Conservation (phyloP, 2,329 filamentous ascomycete genomes). For the Colletotrichum magnum region DNA sequence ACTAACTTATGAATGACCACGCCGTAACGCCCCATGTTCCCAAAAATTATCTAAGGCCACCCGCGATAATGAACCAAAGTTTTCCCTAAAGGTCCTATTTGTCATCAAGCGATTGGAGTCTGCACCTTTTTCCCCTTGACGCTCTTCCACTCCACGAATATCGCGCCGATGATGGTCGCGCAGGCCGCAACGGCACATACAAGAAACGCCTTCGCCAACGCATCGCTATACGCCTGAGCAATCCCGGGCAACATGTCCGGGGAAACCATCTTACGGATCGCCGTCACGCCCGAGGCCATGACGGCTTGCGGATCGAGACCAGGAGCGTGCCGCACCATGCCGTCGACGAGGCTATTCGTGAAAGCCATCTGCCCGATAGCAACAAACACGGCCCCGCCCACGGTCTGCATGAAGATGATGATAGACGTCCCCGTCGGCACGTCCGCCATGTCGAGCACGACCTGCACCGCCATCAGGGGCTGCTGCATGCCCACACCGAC, state of each 20-base stretch:
- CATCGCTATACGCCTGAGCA: conserved; percentile 59
- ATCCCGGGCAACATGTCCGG: conserved; percentile 51
- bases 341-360: conserved; percentile 59
- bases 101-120: conserved; percentile 7
- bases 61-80: too few relatives aligned
- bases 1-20: too few relatives aligned
- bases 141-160: conserved; percentile 67
- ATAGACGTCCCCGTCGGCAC: conserved; percentile 62
- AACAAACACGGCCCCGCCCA: conserved; percentile 64
- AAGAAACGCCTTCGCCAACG: conserved; percentile 58
- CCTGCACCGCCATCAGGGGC: conserved; percentile 61
- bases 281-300: conserved; percentile 54
- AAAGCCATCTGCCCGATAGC: conserved; percentile 67
- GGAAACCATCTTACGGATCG: conserved; percentile 48
- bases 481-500: conserved; percentile 60
- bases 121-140: conserved; percentile 68
- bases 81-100: rapidly evolving
- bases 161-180: conserved; percentile 58
- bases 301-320: conserved; percentile 51
- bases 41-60: not conserved
- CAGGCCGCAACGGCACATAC: conserved; percentile 60
- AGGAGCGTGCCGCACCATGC: conserved; percentile 54
- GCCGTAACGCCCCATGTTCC: not conserved
- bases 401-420: conserved; percentile 61
- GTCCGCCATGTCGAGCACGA: conserved; percentile 57